Evolutionary conservation across 1,284 basidiomycete species (phyloP), one percentile per base, ranked within the genome.

Genomic region (Ceratobasidium sp.): DNA sequence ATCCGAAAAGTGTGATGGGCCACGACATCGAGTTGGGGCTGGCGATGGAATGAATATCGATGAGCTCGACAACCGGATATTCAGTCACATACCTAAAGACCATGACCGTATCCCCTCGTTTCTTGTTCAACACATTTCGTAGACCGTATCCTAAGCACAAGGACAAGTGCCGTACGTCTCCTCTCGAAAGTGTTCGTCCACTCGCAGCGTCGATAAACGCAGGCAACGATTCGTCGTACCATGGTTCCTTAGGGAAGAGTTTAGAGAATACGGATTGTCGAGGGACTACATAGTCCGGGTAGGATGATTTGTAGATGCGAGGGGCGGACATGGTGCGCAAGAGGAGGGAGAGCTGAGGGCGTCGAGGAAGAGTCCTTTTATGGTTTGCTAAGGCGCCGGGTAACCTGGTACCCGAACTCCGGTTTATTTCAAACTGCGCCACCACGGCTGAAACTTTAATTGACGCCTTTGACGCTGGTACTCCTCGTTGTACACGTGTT

Each of bases 121-220:
- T 80, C 41, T 79, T 79, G 8, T 60, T 52, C 10, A 81, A 84
- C 35, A 59, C 16, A 77, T 86, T 82, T 33, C 85, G 85, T n/a
- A 93, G 82, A 0, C 90, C 91, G 80, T 87, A 86, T 0, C 84
- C 91, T 18, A 94, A 85, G 2, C 88, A 85, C 12, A 92, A 85
- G 0, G 92, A 87, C n/a, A 90, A 84, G 27, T 88, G 83, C 35
- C 88, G 88, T 30, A 93, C 83, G 38, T 89, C 87, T 0, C 82
- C 88, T 20, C 93, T 88, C 0, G 91, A 88, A 35, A 95, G 80
- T 1, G 86, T 86, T 0, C 87, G 84, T 0, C 89, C 91, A 0
- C 92, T 88, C 0, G 85, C 83, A 0, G 91, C 91, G 81, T 95
- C 93, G 75, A 94, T 87, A 82, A 90, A 93, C 0, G 92, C 92